phyloP scores from a whole-genome alignment of 345 rosid genomes.

The Cardamine occulta region DNA sequence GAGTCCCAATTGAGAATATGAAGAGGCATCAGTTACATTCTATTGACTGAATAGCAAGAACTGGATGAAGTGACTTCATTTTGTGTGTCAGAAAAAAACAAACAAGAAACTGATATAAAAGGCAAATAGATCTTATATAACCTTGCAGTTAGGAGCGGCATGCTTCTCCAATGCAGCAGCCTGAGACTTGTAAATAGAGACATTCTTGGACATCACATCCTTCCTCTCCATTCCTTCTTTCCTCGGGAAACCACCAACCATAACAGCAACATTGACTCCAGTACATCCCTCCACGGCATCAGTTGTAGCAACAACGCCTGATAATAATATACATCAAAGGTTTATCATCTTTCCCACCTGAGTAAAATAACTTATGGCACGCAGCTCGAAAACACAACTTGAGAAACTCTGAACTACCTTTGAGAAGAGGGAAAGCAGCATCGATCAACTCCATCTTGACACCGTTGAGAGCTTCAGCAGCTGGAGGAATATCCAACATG shows the following conservation, averaged over 20 bases:
- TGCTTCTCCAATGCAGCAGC: conserved; percentile 93
- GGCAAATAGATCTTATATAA: conserved; percentile 26
- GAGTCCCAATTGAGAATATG: background rate
- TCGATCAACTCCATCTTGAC: conserved; percentile 98
- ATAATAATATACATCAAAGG: conserved; percentile 16
- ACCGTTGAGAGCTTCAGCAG: conserved; percentile 96
- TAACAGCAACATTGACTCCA: conserved; percentile 84
- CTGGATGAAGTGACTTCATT: background rate
- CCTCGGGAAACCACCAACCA: conserved; percentile 99
- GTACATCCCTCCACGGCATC: conserved; percentile 97
- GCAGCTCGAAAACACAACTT: background rate
- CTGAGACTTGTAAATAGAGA: conserved; percentile 95
- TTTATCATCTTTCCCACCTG: background rate
- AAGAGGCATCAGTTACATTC: background rate
- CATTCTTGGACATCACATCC: conserved; percentile 97
- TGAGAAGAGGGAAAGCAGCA: conserved; percentile 98
- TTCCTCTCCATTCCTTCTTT: conserved; percentile 99
- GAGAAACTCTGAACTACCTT: conserved; percentile 51
- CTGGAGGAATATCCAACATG: conserved; percentile 98
- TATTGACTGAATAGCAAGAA: conserved; percentile 11
- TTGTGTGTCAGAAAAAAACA: background rate
- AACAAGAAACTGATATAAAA: background rate
- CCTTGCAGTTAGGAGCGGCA: conserved; percentile 99
- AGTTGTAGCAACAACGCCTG: conserved; percentile 98
- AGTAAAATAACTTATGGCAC: background rate